Evolutionary conservation across 2,329 filamentous ascomycete species (phyloP), one percentile per base, ranked within the genome.

Genomic region (Botryotinia globosa): DNA sequence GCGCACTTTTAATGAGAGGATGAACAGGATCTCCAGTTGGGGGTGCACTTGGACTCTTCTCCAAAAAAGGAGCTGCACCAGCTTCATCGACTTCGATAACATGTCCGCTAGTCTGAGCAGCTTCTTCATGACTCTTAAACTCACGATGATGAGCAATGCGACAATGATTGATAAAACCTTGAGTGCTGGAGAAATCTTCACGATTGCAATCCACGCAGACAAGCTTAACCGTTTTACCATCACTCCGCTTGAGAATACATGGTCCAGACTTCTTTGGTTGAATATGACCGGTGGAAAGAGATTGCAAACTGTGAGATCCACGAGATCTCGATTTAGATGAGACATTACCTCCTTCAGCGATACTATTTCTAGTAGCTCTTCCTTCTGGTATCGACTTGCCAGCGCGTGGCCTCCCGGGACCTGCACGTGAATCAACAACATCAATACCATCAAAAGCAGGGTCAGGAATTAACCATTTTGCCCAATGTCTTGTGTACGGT

Each of bases 151-250:
- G 96, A 39, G 94, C 94, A 78, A 99, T 98, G 73, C 96, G 94
- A 81, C 95, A 98, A 81, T 99, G 96, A 80, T 99, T 99, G 84
- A 99, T 96, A 83, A 98, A 98, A n/a, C 96, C 96, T 82, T 98
- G 96, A 0, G 94, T 97, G 83, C 94, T 98, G 72, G 92, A 94
- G 80, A 98, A 98, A 81, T 98, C 93, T 81, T 94, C 93, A 75
- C 95, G 88, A 67, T 94, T 87, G 82, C 96, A 98, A 81, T 96
- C 92, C 73, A 92, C 83, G 84, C 96, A 99, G 75, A 97, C 91
- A 66, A 98, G 87, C 83, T 97, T 97, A 76, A 98, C 95, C 76
- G 91, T 90, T 80, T 93, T 87, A 72, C 93, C 93, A 82, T 98
- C 94, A 32, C 92, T 91, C 78, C 94, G 91, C 83, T 94, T 94